Percentiles rank a stretch among this genome's conserved stretches.
Conservation (phyloP, 2,329 filamentous ascomycete genomes). For the Lasiodiplodia sp. region DNA sequence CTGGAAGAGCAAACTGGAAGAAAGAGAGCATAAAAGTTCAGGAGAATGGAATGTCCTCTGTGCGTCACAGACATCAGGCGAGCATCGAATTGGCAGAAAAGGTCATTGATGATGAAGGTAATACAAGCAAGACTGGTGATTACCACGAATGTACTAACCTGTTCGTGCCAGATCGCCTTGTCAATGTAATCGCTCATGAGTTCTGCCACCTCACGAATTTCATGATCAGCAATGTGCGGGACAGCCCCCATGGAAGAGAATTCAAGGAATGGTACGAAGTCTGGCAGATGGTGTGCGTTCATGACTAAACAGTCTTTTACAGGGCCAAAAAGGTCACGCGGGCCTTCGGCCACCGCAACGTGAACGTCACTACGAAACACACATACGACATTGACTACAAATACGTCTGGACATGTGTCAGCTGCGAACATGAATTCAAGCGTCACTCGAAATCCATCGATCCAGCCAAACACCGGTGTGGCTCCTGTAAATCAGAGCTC, state of each 20-base stretch:
- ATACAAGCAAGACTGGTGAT: background rate
- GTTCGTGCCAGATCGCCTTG: constrained; percentile 64
- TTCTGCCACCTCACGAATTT: constrained; percentile 95
- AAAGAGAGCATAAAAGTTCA: constrained; percentile 51
- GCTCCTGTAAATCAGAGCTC: constrained; percentile 72
- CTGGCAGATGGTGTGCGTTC: constrained; percentile 30
- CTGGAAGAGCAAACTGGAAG: constrained; percentile 66
- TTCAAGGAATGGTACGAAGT: constrained; percentile 74
- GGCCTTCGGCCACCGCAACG: constrained; percentile 67
- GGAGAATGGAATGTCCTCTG: constrained; percentile 35
- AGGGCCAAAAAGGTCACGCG: constrained; percentile 56
- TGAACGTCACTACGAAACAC: constrained; percentile 89
- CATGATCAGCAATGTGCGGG: constrained; percentile 78
- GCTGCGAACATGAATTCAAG: constrained; percentile 79
- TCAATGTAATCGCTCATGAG: constrained; percentile 95
- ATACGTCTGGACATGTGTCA: constrained; percentile 77
- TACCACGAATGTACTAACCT: background rate
- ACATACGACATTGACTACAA: constrained; percentile 90
- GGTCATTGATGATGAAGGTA: constrained; percentile 73
- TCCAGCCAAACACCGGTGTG: constrained; percentile 73
- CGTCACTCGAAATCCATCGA: constrained; percentile 89
- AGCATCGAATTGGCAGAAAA: constrained; percentile 89
- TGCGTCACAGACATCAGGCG: constrained; percentile 65
- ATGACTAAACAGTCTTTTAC: background rate
- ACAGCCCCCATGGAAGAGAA: constrained; percentile 80